These are phyloP conservation scores for Trypanosoma theileri DNA, from an alignment of 208 protist species.

Conservation along the genomic window DNA sequence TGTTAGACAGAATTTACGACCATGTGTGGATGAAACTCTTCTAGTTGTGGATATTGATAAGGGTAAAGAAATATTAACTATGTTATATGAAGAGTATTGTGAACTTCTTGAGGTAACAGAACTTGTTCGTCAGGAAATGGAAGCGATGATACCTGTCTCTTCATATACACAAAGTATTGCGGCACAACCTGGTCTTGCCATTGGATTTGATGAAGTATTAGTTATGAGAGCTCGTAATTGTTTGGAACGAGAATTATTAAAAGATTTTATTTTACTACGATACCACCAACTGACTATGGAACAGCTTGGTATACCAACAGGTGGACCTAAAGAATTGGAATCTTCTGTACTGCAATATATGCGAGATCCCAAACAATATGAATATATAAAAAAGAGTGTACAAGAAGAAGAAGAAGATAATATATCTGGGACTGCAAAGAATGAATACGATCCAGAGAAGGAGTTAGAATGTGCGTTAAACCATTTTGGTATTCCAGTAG, in stretches of 20 bases:
- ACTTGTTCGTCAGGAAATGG: conserved; percentile 14
- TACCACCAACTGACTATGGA: conserved; percentile 59
- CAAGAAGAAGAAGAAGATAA: background rate
- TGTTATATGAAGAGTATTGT: conserved; percentile 25
- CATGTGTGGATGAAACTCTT: conserved; percentile 29
- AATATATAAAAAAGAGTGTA: background rate
- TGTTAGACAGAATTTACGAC: conserved; percentile 18
- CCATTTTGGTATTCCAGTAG: conserved; percentile 40
- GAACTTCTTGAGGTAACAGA: conserved; percentile 22
- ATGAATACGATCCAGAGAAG: conserved; percentile 8
- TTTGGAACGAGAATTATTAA: conserved; percentile 35
- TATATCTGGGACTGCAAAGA: conserved; percentile 17
- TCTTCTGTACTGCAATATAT: conserved; percentile 63
- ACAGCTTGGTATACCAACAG: conserved; percentile 58
- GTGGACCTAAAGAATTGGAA: conserved; percentile 52
- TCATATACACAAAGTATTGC: conserved; percentile 5
- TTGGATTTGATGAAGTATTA: conserved; percentile 30
- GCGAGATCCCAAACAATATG: conserved; percentile 42
- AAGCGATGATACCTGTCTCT: conserved; percentile 19
- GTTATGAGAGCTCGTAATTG: conserved; percentile 38
- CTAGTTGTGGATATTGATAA: background rate
- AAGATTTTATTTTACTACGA: conserved; percentile 34
- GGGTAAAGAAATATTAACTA: conserved; percentile 12
- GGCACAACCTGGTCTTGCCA: conserved; percentile 15
- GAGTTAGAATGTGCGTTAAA: conserved; percentile 33